Evolutionary conservation across 306 rosid species (phyloP).

Genomic region (Mimosa pudica): DNA sequence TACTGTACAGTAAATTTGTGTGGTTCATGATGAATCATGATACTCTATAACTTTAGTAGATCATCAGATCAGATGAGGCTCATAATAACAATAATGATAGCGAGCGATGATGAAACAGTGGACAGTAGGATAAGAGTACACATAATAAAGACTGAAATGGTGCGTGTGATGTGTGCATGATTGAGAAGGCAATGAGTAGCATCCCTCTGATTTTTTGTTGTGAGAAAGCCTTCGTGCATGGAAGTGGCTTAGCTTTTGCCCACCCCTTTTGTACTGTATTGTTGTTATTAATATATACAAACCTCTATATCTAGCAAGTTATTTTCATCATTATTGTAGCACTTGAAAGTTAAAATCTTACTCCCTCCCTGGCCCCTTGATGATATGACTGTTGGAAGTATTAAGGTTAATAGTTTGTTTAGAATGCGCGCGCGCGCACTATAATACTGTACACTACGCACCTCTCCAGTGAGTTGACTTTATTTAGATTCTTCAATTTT

Average conservation of each 20-base stretch:
- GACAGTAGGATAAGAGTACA: background rate
- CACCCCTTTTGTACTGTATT: constrained; percentile 5
- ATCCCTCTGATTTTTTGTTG: background rate
- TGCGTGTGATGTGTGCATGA: constrained; percentile 24
- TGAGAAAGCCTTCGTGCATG: constrained; percentile 14
- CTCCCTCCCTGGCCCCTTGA: too few relatives aligned
- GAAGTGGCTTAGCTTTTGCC: background rate
- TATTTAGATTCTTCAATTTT: too few relatives aligned
- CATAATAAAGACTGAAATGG: background rate
- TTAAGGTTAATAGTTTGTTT: too few relatives aligned
- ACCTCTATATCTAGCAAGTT: background rate
- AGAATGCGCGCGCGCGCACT: too few relatives aligned
- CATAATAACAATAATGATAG: background rate
- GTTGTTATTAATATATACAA: background rate
- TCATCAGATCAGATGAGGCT: background rate
- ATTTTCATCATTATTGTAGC: background rate
- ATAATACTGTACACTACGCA: too few relatives aligned
- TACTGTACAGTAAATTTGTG: background rate
- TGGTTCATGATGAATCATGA: constrained; percentile 13
- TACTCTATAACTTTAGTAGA: background rate
- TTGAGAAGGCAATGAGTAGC: constrained; percentile 25
- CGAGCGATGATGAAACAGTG: constrained; percentile 16
- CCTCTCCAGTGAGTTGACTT: too few relatives aligned
- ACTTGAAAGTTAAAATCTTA: background rate
- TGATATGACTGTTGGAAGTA: too few relatives aligned